Evolutionary conservation across 768 basidiomycete species (phyloP).

Genomic region (Erythrobasidium yunnanense): DNA sequence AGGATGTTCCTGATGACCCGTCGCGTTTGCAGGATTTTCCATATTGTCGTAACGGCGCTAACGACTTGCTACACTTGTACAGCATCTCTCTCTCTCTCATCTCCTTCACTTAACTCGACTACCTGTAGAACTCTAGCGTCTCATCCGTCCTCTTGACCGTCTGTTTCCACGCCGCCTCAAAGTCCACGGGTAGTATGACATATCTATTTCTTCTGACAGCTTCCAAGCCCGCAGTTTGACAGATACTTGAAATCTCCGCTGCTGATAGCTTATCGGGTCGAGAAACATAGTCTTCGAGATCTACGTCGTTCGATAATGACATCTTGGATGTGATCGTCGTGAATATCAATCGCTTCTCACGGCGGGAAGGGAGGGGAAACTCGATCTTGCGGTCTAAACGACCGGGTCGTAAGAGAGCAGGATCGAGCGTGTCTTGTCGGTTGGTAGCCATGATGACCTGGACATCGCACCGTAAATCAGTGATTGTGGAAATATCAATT

Average conservation of each 20-base stretch:
- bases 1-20: too few relatives aligned
- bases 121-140: conserved; percentile 82
- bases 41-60: too few relatives aligned
- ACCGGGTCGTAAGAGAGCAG: conserved; percentile 90
- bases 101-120: not conserved
- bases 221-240: conserved; percentile 93
- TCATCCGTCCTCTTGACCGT: conserved; percentile 92
- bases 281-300: conserved; percentile 95
- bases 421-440: conserved; percentile 93
- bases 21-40: too few relatives aligned
- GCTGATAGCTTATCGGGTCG: conserved; percentile 90
- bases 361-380: conserved; percentile 83
- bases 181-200: conserved; percentile 89
- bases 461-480: not conserved
- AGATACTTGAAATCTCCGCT: conserved; percentile 88
- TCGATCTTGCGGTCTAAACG: conserved; percentile 98
- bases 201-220: conserved; percentile 98
- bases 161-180: conserved; percentile 99
- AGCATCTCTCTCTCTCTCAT: not conserved
- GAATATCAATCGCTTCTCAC: conserved; percentile 94
- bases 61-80: not conserved
- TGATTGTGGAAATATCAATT: conserved; percentile 21
- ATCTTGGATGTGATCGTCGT: conserved; percentile 94
- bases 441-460: conserved; percentile 99
- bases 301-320: conserved; percentile 95